These are phyloP conservation scores for Coniochaeta prunicola DNA, from an alignment of 2,329 filamentous ascomycete species.

Conservation along the genomic window DNA sequence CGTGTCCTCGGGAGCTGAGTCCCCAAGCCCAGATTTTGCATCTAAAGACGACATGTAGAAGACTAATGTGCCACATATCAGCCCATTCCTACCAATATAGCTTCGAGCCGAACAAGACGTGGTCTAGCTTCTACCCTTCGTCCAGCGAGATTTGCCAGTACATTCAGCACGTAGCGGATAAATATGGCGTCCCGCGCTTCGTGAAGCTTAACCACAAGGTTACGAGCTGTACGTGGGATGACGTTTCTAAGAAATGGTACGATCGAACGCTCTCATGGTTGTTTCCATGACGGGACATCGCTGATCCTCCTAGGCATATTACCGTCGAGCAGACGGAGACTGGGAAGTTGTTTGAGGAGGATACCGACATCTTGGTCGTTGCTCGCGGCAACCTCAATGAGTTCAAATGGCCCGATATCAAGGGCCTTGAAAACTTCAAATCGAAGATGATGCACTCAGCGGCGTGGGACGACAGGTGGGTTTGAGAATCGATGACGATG, in stretches of 20 bases:
- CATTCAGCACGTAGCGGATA: constrained; percentile 36
- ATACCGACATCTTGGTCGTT: not conserved
- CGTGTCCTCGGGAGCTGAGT: no score
- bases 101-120: constrained; percentile 47
- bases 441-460: constrained; percentile 17
- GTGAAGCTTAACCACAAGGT: constrained; percentile 36
- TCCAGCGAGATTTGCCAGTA: constrained; percentile 40
- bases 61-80: constrained; percentile 4
- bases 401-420: constrained; percentile 11
- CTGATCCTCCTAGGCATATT: not conserved
- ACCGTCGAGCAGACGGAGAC: not conserved
- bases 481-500: not conserved
- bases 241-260: not conserved
- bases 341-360: not conserved
- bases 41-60: no score
- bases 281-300: not conserved
- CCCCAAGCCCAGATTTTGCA: no score
- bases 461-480: constrained; percentile 11
- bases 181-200: constrained; percentile 36
- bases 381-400: not conserved
- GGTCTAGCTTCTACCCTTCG: constrained; percentile 43
- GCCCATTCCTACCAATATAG: constrained; percentile 49
- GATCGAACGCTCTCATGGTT: no score
- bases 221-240: constrained; percentile 19
- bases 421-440: constrained; percentile 14